Percentiles rank a stretch among this genome's conserved stretches.
Evolutionary conservation across 108 stramenopile genomes (phyloP).

Genomic region (Heterococcus sp.): DNA sequence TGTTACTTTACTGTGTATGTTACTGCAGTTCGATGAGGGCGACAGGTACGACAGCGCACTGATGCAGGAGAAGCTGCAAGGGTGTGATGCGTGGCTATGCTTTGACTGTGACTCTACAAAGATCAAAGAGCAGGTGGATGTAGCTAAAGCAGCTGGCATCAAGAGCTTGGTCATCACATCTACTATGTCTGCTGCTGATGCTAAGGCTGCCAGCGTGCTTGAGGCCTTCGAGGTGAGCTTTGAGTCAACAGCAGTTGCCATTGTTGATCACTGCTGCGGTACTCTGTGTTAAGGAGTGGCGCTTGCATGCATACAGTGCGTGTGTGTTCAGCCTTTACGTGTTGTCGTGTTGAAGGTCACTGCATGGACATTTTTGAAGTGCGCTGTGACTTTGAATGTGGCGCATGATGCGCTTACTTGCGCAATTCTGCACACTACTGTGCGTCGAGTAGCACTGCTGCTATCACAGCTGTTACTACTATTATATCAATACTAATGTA

Average conservation of each 20-base stretch:
- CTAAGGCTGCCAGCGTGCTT: slow-evolving; percentile 6
- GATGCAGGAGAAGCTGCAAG: slow-evolving; percentile 36
- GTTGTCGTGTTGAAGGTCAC: not conserved
- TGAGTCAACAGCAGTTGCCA: not conserved
- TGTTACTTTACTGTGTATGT: too few species aligned
- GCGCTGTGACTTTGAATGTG: not conserved
- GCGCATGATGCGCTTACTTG: not conserved
- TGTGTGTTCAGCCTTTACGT: not conserved
- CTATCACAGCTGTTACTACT: too few species aligned
- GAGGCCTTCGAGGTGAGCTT: slow-evolving; percentile 17
- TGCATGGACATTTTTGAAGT: not conserved
- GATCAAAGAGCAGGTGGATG: slow-evolving; percentile 9
- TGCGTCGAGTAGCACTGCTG: not conserved
- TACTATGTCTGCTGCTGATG: slow-evolving; percentile 26
- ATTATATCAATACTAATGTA: not conserved
- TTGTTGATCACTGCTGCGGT: not conserved
- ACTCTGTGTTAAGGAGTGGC: not conserved
- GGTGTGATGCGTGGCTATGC: slow-evolving; percentile 24
- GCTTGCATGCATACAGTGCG: not conserved
- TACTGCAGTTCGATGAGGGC: slow-evolving; percentile 35
- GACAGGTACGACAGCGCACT: slow-evolving; percentile 16
- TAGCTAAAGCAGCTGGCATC: slow-evolving; percentile 27
- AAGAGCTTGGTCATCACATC: slow-evolving; percentile 33
- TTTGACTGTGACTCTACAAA: slow-evolving; percentile 18
- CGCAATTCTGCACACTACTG: not conserved